These are phyloP conservation scores for Kodamaea sp. DNA, from an alignment of 1,139 yeast species.

Conservation along the genomic window DNA sequence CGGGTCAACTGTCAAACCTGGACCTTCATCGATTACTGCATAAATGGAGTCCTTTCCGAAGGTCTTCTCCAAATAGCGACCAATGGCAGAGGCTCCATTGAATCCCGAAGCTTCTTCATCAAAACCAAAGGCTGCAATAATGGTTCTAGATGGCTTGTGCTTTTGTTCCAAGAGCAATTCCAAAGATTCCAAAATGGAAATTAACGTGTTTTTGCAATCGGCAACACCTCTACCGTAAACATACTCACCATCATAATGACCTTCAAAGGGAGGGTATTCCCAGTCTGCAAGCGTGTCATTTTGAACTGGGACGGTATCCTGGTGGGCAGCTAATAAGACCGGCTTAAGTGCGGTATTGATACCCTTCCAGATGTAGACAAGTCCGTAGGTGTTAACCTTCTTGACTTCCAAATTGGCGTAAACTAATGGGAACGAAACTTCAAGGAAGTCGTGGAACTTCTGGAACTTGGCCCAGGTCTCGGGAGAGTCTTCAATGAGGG, in stretches of 20 bases:
- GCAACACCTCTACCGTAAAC: constrained; percentile 68
- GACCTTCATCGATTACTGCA: constrained; percentile 67
- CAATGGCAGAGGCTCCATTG: constrained; percentile 54
- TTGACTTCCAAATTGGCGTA: constrained; percentile 51
- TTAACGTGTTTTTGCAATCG: constrained; percentile 62
- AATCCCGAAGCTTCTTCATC: constrained; percentile 72
- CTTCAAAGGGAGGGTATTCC: constrained; percentile 72
- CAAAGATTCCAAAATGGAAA: constrained; percentile 59
- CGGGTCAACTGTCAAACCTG: constrained; percentile 32
- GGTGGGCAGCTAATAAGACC: constrained; percentile 72
- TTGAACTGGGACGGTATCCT: constrained; percentile 81
- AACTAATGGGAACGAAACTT: constrained; percentile 59
- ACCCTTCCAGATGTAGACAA: constrained; percentile 71
- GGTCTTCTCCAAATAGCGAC: constrained; percentile 41
- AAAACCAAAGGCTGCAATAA: constrained; percentile 64
- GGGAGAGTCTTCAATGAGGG: constrained; percentile 38
- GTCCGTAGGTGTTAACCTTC: constrained; percentile 64
- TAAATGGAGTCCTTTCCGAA: constrained; percentile 60
- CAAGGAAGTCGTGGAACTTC: constrained; percentile 49
- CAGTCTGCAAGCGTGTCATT: constrained; percentile 56
- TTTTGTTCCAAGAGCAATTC: constrained; percentile 49
- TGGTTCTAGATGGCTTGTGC: constrained; percentile 54
- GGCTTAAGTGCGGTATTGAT: constrained; percentile 61
- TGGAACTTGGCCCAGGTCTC: constrained; percentile 46
- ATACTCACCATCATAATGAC: constrained; percentile 48